phyloP scores from a whole-genome alignment of 805 yeast genomes.

The Alloascoidea hylecoeti region DNA sequence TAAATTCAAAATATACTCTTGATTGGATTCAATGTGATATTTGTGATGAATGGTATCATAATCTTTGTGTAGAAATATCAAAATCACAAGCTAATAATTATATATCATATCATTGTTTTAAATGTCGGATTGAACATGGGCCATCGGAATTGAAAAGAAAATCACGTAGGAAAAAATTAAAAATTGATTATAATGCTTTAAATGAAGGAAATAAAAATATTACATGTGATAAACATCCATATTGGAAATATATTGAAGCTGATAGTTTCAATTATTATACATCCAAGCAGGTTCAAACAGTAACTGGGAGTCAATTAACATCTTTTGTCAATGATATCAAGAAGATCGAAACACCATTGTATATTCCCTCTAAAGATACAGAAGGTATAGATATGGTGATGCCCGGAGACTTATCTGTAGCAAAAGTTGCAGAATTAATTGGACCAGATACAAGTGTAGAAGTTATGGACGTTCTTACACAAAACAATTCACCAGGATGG shows the following conservation, averaged over 20 bases:
- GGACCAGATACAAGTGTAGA: slow-evolving; percentile 57
- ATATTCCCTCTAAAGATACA: slow-evolving; percentile 20
- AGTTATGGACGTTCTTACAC: slow-evolving; percentile 84
- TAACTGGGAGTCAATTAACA: slow-evolving; percentile 8
- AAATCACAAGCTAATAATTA: slow-evolving; percentile 22
- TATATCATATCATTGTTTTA: slow-evolving; percentile 37
- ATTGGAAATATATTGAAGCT: slow-evolving; percentile 12
- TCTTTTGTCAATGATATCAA: slow-evolving; percentile 18
- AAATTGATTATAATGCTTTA: slow-evolving; percentile 66
- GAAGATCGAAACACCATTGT: slow-evolving; percentile 28
- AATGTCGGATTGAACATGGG: slow-evolving; percentile 31
- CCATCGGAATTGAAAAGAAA: slow-evolving; percentile 34
- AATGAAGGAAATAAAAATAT: slow-evolving; percentile 51
- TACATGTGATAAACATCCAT: slow-evolving; percentile 45
- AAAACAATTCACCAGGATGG: slow-evolving; percentile 50
- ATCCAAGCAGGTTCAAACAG: slow-evolving; percentile 12
- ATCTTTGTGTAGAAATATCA: slow-evolving; percentile 27
- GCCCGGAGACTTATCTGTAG: slow-evolving; percentile 43
- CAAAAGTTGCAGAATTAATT: slow-evolving; percentile 37
- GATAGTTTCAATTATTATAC: slow-evolving; percentile 10
- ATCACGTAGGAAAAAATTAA: slow-evolving; percentile 37
- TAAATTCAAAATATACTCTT: slow-evolving; percentile 9
- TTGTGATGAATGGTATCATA: slow-evolving; percentile 43
- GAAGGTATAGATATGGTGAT: slow-evolving; percentile 30
- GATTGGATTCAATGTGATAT: slow-evolving; percentile 45